These are phyloP conservation scores for Penium margaritaceum DNA, from an alignment of 139 green algal species.

Conservation along the genomic window DNA sequence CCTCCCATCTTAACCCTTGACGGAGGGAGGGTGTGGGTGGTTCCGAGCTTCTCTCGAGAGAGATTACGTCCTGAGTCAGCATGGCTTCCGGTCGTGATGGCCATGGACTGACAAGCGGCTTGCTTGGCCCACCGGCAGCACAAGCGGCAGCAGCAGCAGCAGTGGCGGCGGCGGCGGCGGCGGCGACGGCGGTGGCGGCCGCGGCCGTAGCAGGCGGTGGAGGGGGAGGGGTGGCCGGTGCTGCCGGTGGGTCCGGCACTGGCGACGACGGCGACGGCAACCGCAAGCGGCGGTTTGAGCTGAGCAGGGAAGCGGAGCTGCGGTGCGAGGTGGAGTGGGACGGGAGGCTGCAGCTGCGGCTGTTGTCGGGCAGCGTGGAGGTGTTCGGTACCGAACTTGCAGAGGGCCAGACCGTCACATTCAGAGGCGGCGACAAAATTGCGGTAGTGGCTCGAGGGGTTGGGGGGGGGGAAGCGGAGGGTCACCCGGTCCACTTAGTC, in stretches of 20 bases:
- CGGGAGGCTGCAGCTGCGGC: slow-evolving; percentile 11
- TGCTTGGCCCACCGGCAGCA: neutral
- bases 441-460: slow-evolving; percentile 51
- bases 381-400: slow-evolving; percentile 78
- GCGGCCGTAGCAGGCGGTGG: slow-evolving; percentile 1
- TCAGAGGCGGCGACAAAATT: slow-evolving; percentile 65
- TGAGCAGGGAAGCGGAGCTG: slow-evolving; percentile 28
- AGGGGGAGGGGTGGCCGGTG: slow-evolving; percentile 2
- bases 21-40: no score
- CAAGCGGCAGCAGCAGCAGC: neutral
- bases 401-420: slow-evolving; percentile 48
- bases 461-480: neutral
- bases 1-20: no score
- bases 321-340: slow-evolving; percentile 33
- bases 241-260: no score
- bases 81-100: neutral
- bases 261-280: neutral
- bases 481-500: no score
- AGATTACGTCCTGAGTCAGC: no score
- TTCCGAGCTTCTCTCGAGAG: no score
- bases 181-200: neutral
- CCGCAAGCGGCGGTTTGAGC: slow-evolving; percentile 13
- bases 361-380: slow-evolving; percentile 47
- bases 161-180: neutral
- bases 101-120: neutral